These are phyloP conservation scores for Acacia melanoxylon DNA, from an alignment of 306 rosid genomes.

Conservation along the genomic window DNA sequence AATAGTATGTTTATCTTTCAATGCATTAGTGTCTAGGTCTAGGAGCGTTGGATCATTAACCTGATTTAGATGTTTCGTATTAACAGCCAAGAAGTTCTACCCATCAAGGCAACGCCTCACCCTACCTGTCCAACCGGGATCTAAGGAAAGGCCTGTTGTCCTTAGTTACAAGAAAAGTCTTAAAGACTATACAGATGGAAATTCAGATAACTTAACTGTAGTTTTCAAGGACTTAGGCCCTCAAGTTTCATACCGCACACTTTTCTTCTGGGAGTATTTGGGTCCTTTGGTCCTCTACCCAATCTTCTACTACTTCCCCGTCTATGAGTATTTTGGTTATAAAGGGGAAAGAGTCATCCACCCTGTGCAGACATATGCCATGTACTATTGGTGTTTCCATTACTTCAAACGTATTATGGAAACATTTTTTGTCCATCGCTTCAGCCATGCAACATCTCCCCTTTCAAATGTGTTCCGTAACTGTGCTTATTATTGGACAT, in stretches of 20 bases:
- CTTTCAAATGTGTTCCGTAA: constrained; percentile 92
- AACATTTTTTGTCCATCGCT: constrained; percentile 90
- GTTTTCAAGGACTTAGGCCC: constrained; percentile 92
- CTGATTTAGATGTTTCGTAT: constrained; percentile 36
- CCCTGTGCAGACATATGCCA: constrained; percentile 87
- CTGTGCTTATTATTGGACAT: constrained; percentile 95
- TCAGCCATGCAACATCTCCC: constrained; percentile 98
- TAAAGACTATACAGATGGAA: constrained; percentile 63
- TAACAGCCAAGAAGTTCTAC: constrained; percentile 78
- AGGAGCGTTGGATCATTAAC: constrained; percentile 27
- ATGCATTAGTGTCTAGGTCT: background rate
- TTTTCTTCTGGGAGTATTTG: constrained; percentile 89
- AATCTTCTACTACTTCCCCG: constrained; percentile 80
- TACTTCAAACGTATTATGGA: constrained; percentile 91
- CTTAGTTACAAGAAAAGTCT: constrained; percentile 75
- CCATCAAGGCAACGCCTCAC: constrained; percentile 92
- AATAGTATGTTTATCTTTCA: background rate
- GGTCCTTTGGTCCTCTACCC: constrained; percentile 95
- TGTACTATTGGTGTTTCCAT: constrained; percentile 96
- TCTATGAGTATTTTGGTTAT: constrained; percentile 71
- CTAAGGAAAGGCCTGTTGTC: constrained; percentile 80
- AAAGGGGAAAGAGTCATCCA: constrained; percentile 74
- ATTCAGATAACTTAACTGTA: constrained; percentile 60
- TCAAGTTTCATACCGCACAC: constrained; percentile 83
- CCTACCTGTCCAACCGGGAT: constrained; percentile 75